Percentiles rank a stretch among this genome's conserved stretches.
Conservation (phyloP, 2,329 filamentous ascomycete genomes). For the Colletotrichum salicis region DNA sequence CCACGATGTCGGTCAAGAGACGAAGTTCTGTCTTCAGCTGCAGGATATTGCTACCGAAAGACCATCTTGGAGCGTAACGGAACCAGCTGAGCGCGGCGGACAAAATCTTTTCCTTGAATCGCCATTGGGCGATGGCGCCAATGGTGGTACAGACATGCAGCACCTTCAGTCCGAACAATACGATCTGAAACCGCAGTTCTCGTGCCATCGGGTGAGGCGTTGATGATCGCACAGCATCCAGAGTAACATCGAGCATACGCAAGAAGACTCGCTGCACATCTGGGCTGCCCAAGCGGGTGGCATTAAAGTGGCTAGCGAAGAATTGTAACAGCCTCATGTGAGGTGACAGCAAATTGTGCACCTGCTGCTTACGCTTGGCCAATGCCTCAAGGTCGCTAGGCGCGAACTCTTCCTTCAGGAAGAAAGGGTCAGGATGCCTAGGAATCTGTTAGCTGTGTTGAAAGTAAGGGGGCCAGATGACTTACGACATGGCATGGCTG, state of each 20-base stretch:
- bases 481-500: conserved; percentile 73
- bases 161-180: conserved; percentile 84
- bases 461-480: conserved; percentile 26
- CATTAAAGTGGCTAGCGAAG: conserved; percentile 93
- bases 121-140: conserved; percentile 74
- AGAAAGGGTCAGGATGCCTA: conserved; percentile 86
- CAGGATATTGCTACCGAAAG: conserved; percentile 91
- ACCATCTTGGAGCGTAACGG: conserved; percentile 83
- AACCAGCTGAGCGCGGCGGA: conserved; percentile 94
- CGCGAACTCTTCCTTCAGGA: conserved; percentile 89
- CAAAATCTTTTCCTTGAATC: conserved; percentile 87
- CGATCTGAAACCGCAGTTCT: conserved; percentile 89
- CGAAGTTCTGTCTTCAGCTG: conserved; percentile 94
- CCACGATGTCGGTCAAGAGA: conserved; percentile 79
- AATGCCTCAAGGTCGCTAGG: conserved; percentile 85
- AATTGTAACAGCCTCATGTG: conserved; percentile 90
- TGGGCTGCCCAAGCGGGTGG: conserved; percentile 84
- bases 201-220: conserved; percentile 86
- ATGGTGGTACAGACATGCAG: conserved; percentile 77
- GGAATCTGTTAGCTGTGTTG: conserved; percentile 43
- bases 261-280: conserved; percentile 86
- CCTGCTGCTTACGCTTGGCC: conserved; percentile 78
- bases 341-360: conserved; percentile 86
- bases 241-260: conserved; percentile 81
- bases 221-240: conserved; percentile 77